Evolutionary conservation across 2,329 filamentous ascomycete species (phyloP).

Genomic region (Camillea tinctor): DNA sequence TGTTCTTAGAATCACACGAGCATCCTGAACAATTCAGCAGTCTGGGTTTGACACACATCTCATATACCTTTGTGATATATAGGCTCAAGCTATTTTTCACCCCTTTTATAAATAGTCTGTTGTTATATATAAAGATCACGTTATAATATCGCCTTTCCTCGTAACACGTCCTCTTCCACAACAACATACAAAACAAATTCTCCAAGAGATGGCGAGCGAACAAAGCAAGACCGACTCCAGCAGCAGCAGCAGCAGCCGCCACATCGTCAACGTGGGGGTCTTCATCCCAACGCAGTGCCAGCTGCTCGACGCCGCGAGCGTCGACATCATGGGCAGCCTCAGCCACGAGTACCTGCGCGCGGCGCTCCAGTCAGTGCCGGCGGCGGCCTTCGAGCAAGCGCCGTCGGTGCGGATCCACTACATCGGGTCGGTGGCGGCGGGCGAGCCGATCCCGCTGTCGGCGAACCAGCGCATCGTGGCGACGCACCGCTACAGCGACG

Average conservation of each 20-base stretch:
- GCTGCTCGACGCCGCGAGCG: constrained; percentile 49
- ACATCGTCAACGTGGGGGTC: constrained; percentile 47
- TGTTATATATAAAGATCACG: too few species aligned
- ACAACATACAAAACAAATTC: background rate
- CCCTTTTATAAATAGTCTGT: too few species aligned
- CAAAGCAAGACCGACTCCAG: constrained; percentile 10
- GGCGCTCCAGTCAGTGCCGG: constrained; percentile 34
- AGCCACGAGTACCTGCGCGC: constrained; percentile 43
- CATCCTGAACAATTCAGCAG: too few species aligned
- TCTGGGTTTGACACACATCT: too few species aligned
- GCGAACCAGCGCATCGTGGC: constrained; percentile 38
- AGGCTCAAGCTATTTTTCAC: too few species aligned
- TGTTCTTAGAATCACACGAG: too few species aligned
- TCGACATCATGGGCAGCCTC: constrained; percentile 50
- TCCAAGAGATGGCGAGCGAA: constrained; percentile 15
- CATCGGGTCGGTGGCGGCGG: constrained; percentile 40
- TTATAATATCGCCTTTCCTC: too few species aligned
- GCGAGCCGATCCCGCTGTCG: constrained; percentile 41
- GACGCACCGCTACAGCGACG: constrained; percentile 44
- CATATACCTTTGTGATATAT: too few species aligned
- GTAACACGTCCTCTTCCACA: background rate
- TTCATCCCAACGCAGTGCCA: constrained; percentile 48
- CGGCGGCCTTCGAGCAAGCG: constrained; percentile 39
- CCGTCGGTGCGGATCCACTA: constrained; percentile 46
- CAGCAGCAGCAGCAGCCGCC: constrained; percentile 5